Percentiles rank a stretch among this genome's conserved stretches.
These are phyloP conservation scores for Entomortierella lignicola DNA, from an alignment of 192 early-diverging fungal species.

Conservation along the genomic window DNA sequence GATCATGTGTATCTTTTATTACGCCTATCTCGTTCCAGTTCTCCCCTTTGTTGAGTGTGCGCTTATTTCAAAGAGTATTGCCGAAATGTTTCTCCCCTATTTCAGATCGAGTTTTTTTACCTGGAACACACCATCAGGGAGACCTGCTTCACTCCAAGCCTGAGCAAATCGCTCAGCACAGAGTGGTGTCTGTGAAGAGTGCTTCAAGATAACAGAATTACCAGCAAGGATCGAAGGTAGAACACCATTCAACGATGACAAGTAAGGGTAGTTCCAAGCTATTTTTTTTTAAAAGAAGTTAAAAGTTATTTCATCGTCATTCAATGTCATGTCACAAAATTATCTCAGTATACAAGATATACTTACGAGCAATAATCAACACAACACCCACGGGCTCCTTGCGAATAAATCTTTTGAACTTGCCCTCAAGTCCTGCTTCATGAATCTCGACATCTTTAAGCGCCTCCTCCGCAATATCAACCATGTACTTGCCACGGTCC, in stretches of 20 bases:
- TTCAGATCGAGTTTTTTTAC: not conserved
- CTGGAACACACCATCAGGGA: slow-evolving; percentile 78
- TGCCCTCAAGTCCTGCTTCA: slow-evolving; percentile 54
- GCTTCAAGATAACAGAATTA: slow-evolving; percentile 82
- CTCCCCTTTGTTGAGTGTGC: not conserved
- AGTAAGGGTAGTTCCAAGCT: slow-evolving; percentile 90
- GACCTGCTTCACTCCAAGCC: slow-evolving; percentile 72
- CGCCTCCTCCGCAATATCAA: slow-evolving; percentile 71
- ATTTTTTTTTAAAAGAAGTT: not conserved
- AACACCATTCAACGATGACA: slow-evolving; percentile 81
- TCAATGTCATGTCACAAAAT: not conserved
- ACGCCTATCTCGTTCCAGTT: not conserved
- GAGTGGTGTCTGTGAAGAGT: slow-evolving; percentile 84
- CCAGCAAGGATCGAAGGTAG: slow-evolving; percentile 84
- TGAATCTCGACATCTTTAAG: slow-evolving; percentile 70
- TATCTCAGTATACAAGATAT: not conserved
- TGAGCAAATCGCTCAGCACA: slow-evolving; percentile 76
- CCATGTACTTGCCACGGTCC: slow-evolving; percentile 75
- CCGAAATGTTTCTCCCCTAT: slow-evolving; percentile 6
- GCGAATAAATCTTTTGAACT: slow-evolving; percentile 72
- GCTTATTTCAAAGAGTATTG: slow-evolving; percentile 30
- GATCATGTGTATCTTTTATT: not conserved
- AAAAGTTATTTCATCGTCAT: not conserved
- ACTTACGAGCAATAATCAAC: slow-evolving; percentile 63
- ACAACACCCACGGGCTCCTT: slow-evolving; percentile 81